These are phyloP conservation scores for Eutypa lata DNA, from an alignment of 2,329 filamentous ascomycete species.

Conservation along the genomic window DNA sequence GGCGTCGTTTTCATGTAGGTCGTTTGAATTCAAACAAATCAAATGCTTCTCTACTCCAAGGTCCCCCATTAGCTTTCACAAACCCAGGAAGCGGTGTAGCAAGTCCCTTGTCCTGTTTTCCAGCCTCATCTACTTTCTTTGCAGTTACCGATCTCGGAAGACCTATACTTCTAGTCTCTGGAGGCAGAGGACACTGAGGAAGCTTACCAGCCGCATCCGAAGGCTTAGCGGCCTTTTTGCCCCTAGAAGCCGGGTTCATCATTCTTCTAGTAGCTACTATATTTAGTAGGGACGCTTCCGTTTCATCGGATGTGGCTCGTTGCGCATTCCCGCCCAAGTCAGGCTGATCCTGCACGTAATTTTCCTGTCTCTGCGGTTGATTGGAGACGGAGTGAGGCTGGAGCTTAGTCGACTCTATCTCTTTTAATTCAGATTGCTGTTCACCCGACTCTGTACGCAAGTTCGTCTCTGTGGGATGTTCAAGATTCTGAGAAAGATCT, in stretches of 20 bases:
- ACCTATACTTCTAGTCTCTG: conserved; percentile 9
- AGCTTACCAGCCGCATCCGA: conserved; percentile 48
- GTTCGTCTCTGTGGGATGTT: not conserved
- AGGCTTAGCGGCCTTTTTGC: conserved; percentile 50
- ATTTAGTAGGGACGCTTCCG: conserved; percentile 2
- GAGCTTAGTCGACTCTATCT: not conserved
- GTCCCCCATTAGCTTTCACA: conserved; percentile 52
- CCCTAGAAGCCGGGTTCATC: conserved; percentile 48
- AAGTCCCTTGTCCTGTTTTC: conserved; percentile 7
- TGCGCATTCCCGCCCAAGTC: not conserved
- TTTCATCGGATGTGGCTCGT: not conserved
- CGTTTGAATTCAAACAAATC: conserved; percentile 62
- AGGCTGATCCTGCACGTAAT: not conserved
- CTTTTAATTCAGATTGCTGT: not conserved
- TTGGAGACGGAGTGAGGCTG: not conserved
- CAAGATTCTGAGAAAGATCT: not conserved
- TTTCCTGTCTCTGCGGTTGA: not conserved
- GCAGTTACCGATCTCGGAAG: conserved; percentile 1
- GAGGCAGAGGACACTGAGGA: conserved; percentile 34
- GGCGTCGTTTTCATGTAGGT: too few relatives aligned
- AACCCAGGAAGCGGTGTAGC: conserved; percentile 38
- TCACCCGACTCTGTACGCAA: not conserved
- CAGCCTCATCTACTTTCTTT: conserved; percentile 4
- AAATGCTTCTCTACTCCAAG: conserved; percentile 67
- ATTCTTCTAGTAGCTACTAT: conserved; percentile 20